Conservation (phyloP, 2,329 filamentous ascomycete genomes). For the Colletotrichum truncatum region DNA sequence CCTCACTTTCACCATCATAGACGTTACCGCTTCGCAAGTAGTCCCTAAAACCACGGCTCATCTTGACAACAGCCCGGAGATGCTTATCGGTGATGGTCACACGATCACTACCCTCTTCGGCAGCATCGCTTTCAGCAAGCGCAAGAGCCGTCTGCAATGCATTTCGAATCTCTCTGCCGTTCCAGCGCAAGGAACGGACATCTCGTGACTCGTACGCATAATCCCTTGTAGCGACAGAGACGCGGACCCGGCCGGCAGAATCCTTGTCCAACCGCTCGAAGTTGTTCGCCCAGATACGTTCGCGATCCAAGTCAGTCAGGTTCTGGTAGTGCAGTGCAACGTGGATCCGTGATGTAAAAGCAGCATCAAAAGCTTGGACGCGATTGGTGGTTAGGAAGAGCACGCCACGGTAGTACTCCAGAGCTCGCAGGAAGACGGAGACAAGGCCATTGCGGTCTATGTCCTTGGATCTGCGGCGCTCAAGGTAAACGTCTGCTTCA, state of each 20-base stretch:
- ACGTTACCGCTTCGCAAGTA: constrained; percentile 38
- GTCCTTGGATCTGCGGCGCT: constrained; percentile 55
- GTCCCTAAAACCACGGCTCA: constrained; percentile 35
- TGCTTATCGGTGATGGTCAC: constrained; percentile 34
- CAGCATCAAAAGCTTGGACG: constrained; percentile 46
- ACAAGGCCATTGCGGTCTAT: constrained; percentile 58
- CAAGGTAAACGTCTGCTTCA: constrained; percentile 69
- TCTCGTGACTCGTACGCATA: constrained; percentile 34
- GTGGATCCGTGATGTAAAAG: constrained; percentile 42
- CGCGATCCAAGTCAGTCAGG: constrained; percentile 37
- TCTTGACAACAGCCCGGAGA: constrained; percentile 33
- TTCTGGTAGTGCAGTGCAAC: constrained; percentile 40
- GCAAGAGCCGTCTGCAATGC: constrained; percentile 45
- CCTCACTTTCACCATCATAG: constrained; percentile 27
- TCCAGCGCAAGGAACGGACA: constrained; percentile 33
- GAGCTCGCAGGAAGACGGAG: constrained; percentile 57
- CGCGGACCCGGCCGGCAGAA: constrained; percentile 34
- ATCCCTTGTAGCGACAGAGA: constrained; percentile 33
- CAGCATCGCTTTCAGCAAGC: constrained; percentile 37
- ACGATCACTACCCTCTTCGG: constrained; percentile 27
- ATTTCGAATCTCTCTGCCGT: constrained; percentile 44
- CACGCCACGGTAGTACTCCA: constrained; percentile 61
- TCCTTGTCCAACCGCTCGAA: constrained; percentile 38
- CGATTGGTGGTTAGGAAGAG: constrained; percentile 62
- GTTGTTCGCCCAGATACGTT: constrained; percentile 40